These are phyloP conservation scores for Tolypocladium ophioglossoides DNA, from an alignment of 2,329 filamentous ascomycete genomes.

Conservation along the genomic window DNA sequence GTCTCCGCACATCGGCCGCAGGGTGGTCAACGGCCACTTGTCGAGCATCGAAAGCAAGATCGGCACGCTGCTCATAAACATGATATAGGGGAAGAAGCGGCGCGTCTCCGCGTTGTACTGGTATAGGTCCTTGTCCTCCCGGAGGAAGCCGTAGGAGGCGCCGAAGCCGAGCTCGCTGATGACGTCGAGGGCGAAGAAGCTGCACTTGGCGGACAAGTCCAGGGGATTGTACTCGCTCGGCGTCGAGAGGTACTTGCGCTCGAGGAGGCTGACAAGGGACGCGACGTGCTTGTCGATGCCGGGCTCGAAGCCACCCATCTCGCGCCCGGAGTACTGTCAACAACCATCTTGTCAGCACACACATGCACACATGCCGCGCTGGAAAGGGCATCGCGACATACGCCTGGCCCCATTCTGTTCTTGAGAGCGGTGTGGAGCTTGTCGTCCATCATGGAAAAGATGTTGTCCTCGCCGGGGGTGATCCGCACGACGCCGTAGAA, in stretches of 20 bases:
- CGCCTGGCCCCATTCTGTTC: slow-evolving; percentile 38
- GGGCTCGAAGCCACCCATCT: slow-evolving; percentile 34
- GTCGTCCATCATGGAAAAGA: slow-evolving; percentile 37
- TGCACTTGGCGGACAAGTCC: slow-evolving; percentile 29
- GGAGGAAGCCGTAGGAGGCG: slow-evolving; percentile 35
- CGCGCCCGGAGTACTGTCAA: slow-evolving; percentile 36
- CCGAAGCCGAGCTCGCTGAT: slow-evolving; percentile 43
- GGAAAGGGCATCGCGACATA: slow-evolving; percentile 8
- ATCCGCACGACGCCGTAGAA: slow-evolving; percentile 40
- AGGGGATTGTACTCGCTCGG: background rate
- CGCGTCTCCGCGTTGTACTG: slow-evolving; percentile 34
- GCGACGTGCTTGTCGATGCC: slow-evolving; percentile 16
- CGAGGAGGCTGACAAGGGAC: slow-evolving; percentile 3
- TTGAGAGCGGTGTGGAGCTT: slow-evolving; percentile 30
- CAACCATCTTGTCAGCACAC: background rate
- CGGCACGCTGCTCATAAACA: slow-evolving; percentile 5
- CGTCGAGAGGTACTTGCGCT: slow-evolving; percentile 3
- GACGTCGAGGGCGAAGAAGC: slow-evolving; percentile 45
- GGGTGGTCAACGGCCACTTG: background rate
- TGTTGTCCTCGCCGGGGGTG: slow-evolving; percentile 37
- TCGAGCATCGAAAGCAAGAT: slow-evolving; percentile 3
- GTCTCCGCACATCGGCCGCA: background rate
- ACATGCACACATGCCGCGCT: no score
- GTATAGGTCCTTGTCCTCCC: slow-evolving; percentile 33
- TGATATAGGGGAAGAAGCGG: slow-evolving; percentile 5